Base-by-base conservation (phyloP, 1,284 basidiomycete species). In the Chondrostereum purpureum region DNA sequence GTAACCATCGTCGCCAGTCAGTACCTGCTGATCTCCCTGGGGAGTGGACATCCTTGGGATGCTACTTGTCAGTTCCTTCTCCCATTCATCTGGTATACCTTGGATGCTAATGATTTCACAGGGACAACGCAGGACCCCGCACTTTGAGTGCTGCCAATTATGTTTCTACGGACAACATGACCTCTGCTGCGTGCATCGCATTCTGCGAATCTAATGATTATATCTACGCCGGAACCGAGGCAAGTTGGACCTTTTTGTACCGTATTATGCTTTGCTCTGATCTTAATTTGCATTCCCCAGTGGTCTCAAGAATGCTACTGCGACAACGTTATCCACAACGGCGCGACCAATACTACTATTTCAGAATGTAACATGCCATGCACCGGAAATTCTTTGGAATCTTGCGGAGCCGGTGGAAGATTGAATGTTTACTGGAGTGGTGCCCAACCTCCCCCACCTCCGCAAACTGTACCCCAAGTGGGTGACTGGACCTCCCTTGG, bases 381-480 rank as follows among this genome's bases (percentile, higher is more conserved):
- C 59, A 69, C 69, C 0, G 84, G 83, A 5, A 70, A 83, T 55
- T 44, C 74, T 2, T 50, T 54, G 3, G 79, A 87, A 56, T 58
- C 62, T 2, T 88, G 84, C 55, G 84, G 84, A 46, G 79, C 76
- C 2, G 70, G 69, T 20, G 24, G 24, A 22, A 72, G 70, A n/a
- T 64, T 88, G 8, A 80, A 77, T 53, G 59, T 88, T 4, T 87
- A 77, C 62, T 78, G 70, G 70, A 83, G 72, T 52, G 80, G 82
- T 19, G 60, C 63, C 35, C 48, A 61, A 12, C 77, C 80, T 20
- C 75, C 83, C 4, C 57, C 80, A 1, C 61, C 73, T 14, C 75
- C 81, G 0, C 59, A 61, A 16, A 75, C 70, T 38, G 68, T 73
- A 1, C 65, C 72, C 1, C 70, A 59, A 45, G 69, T 79, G 39